Conservation (phyloP, 1,284 basidiomycete genomes). For the Ceratobasidium sp. region DNA sequence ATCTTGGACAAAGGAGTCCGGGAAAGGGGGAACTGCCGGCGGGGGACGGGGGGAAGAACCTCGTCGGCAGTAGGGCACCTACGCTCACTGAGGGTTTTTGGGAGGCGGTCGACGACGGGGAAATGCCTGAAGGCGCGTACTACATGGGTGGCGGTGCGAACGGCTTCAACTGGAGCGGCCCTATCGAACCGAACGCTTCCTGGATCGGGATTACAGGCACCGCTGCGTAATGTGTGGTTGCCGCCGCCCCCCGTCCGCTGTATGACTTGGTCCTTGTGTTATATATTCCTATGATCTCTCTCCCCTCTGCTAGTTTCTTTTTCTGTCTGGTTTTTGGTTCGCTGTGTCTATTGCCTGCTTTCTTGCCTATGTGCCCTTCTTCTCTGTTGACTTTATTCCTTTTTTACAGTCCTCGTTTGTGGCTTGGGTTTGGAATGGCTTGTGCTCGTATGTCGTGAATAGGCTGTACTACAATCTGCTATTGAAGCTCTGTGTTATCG, state of each 20-base stretch:
- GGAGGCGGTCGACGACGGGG: constrained; percentile 36
- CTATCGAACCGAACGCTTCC: constrained; percentile 36
- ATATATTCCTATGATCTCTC: constrained; percentile 38
- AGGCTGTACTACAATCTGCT: constrained; percentile 37
- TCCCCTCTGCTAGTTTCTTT: not conserved
- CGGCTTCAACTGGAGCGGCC: constrained; percentile 38
- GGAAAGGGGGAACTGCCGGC: constrained; percentile 34
- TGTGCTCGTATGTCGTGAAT: constrained; percentile 37
- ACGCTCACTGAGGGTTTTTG: constrained; percentile 35
- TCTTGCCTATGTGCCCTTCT: not conserved
- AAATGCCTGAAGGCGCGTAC: constrained; percentile 38
- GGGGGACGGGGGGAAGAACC: constrained; percentile 30
- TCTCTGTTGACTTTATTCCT: constrained; percentile 23
- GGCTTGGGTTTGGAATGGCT: constrained; percentile 30
- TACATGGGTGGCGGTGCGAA: constrained; percentile 38
- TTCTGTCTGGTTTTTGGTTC: constrained; percentile 23
- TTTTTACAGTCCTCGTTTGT: constrained; percentile 26
- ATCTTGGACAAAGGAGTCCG: constrained; percentile 29
- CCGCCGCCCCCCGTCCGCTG: constrained; percentile 21
- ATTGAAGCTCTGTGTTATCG: constrained; percentile 35
- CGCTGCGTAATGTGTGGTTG: constrained; percentile 28
- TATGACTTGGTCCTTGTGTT: not conserved
- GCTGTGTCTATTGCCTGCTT: constrained; percentile 34
- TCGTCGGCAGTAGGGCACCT: constrained; percentile 24
- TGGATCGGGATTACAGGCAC: constrained; percentile 37